Conservation (phyloP, 441 rosid genomes). For the Breynia disticha region DNA sequence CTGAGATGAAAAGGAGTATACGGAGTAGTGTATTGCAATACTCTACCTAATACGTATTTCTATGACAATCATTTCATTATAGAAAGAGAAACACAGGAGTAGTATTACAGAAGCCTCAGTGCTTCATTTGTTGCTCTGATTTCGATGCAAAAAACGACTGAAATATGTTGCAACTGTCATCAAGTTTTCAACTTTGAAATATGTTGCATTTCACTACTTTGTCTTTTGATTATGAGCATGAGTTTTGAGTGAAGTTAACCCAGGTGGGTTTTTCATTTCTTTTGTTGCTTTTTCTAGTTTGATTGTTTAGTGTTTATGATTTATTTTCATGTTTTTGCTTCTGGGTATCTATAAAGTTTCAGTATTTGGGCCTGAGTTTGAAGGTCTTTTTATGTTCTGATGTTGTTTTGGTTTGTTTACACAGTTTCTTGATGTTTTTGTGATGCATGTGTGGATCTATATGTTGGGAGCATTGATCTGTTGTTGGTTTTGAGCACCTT, state of each 20-base stretch:
- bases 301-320: slow-evolving; percentile 1
- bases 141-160: slow-evolving; percentile 20
- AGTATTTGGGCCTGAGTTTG: slow-evolving; percentile 11
- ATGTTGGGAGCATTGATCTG: slow-evolving; percentile 9
- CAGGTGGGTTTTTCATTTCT: slow-evolving; percentile 30
- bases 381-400: not conserved
- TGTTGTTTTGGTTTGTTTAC: slow-evolving; percentile 4
- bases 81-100: slow-evolving; percentile 13
- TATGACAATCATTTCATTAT: slow-evolving; percentile 27
- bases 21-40: slow-evolving; percentile 9
- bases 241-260: slow-evolving; percentile 15
- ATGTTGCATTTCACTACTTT: not conserved
- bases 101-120: slow-evolving; percentile 28
- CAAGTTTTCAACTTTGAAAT: not conserved
- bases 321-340: slow-evolving; percentile 9
- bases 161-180: slow-evolving; percentile 1
- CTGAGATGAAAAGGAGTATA: slow-evolving; percentile 12
- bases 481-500: slow-evolving; percentile 11
- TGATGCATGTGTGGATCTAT: slow-evolving; percentile 11
- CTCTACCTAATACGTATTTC: slow-evolving; percentile 17
- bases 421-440: slow-evolving; percentile 3
- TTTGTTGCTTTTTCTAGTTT: not conserved
- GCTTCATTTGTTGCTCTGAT: slow-evolving; percentile 27
- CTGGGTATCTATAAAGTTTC: slow-evolving; percentile 8
- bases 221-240: slow-evolving; percentile 1